A percentile compares a stretch with the other conserved stretches of the same genome.
Evolutionary conservation across 2,329 filamentous ascomycete species (phyloP).

Genomic region (Verticillium longisporum): DNA sequence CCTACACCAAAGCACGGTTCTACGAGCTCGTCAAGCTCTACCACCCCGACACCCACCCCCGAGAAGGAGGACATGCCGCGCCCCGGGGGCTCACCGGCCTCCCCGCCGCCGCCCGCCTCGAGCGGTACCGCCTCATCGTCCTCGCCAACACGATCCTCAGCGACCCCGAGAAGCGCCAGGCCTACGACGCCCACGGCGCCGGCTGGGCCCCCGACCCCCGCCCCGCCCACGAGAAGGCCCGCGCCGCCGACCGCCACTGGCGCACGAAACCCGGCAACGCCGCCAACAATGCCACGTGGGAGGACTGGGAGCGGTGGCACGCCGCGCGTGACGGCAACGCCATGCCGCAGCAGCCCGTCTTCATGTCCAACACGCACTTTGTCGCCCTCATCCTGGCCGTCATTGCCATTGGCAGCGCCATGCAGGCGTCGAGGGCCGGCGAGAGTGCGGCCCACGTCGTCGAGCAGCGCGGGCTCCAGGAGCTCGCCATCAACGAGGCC

Average conservation of each 20-base stretch:
- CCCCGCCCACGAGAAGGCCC: conserved; percentile 21
- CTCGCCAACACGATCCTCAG: conserved; percentile 84
- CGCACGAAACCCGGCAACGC: conserved; percentile 38
- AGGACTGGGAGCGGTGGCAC: conserved; percentile 89
- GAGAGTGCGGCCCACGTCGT: conserved; percentile 55
- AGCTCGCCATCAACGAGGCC: conserved; percentile 57
- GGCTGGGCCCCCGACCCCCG: conserved; percentile 66
- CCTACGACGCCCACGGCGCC: conserved; percentile 75
- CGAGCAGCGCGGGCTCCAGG: conserved; percentile 59
- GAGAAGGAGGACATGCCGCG: conserved; percentile 14
- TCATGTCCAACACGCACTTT: conserved; percentile 76
- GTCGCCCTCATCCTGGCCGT: conserved; percentile 59
- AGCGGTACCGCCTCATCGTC: conserved; percentile 84
- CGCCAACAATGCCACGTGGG: conserved; percentile 83
- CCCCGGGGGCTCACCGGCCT: conserved; percentile 20
- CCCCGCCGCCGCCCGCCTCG: conserved; percentile 60
- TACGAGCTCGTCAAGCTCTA: conserved; percentile 93
- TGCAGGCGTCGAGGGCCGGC: conserved; percentile 65
- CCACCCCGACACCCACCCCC: conserved; percentile 67
- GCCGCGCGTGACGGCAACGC: conserved; percentile 39
- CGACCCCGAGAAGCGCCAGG: conserved; percentile 67
- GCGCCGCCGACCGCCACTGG: conserved; percentile 42
- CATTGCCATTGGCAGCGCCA: conserved; percentile 61
- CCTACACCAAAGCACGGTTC: conserved; percentile 79
- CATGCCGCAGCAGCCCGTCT: conserved; percentile 43